Evolutionary conservation across 1,284 basidiomycete genomes (phyloP).

Genomic region (Irpex sp.): DNA sequence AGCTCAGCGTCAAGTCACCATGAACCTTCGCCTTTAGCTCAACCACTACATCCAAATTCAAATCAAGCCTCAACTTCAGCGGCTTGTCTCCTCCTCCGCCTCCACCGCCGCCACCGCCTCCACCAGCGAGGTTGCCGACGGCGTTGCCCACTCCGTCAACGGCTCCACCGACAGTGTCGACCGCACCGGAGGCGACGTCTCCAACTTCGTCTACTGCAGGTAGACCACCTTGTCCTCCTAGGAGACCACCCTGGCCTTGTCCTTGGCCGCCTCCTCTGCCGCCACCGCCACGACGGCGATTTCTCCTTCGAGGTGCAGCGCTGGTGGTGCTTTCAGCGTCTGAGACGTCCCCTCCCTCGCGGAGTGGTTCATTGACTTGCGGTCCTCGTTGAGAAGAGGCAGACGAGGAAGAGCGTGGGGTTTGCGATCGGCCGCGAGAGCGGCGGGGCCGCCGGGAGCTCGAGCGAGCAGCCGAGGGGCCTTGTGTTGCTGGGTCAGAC

Average conservation of each 20-base stretch:
- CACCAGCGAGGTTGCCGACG: neutral
- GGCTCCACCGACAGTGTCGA: neutral
- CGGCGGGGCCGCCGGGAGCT: too few relatives aligned
- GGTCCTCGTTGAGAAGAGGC: too few relatives aligned
- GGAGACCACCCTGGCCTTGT: neutral
- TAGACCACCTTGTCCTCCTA: neutral
- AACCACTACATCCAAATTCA: neutral
- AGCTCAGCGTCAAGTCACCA: neutral
- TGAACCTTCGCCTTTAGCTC: neutral
- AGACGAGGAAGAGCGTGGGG: too few relatives aligned
- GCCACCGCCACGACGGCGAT: neutral
- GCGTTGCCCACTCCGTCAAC: neutral
- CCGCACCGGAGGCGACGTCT: neutral
- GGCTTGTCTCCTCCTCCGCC: neutral
- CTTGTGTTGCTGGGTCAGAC: too few relatives aligned
- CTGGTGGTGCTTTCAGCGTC: too few relatives aligned
- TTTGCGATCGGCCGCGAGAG: too few relatives aligned
- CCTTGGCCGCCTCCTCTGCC: constrained; percentile 11
- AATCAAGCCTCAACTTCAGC: neutral
- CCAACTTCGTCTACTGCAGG: neutral
- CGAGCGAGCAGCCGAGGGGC: too few relatives aligned
- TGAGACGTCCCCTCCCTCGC: too few relatives aligned
- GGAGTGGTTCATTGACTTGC: too few relatives aligned
- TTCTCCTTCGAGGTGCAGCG: too few relatives aligned
- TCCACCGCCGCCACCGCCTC: neutral